These are phyloP conservation scores for Lasiodiplodia gonubiensis DNA, from an alignment of 2,329 filamentous ascomycete species.

Conservation along the genomic window DNA sequence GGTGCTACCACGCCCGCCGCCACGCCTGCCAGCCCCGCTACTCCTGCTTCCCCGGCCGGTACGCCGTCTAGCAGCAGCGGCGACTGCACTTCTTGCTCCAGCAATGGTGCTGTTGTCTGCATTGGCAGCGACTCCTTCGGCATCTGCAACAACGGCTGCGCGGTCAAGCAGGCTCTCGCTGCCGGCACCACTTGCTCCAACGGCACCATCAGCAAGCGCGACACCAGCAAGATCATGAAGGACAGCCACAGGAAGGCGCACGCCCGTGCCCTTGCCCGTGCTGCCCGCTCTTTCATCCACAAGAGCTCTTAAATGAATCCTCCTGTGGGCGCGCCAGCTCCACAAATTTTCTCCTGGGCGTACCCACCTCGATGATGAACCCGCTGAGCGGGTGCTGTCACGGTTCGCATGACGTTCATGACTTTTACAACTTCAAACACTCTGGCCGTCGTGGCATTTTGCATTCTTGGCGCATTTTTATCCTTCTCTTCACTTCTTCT, in stretches of 20 bases:
- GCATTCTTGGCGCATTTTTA: too few species aligned
- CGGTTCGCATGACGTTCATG: too few species aligned
- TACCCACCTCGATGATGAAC: too few species aligned
- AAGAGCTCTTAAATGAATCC: slow-evolving; percentile 17
- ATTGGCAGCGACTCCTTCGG: slow-evolving; percentile 51
- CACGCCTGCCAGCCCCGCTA: slow-evolving; percentile 31
- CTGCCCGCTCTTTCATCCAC: not conserved
- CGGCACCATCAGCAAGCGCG: slow-evolving; percentile 39
- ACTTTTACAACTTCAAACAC: too few species aligned
- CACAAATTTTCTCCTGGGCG: too few species aligned
- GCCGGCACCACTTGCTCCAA: slow-evolving; percentile 50
- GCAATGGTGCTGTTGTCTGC: slow-evolving; percentile 51
- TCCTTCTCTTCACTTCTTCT: too few species aligned
- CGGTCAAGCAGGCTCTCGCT: slow-evolving; percentile 48
- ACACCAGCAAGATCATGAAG: slow-evolving; percentile 13
- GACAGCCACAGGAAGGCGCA: slow-evolving; percentile 21
- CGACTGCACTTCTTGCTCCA: slow-evolving; percentile 44
- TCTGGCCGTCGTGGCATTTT: too few species aligned
- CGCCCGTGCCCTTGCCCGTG: slow-evolving; percentile 8
- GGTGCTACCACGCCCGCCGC: slow-evolving; percentile 6
- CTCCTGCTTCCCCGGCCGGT: slow-evolving; percentile 31
- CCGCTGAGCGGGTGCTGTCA: too few species aligned
- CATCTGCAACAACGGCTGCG: slow-evolving; percentile 52
- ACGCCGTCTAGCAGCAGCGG: slow-evolving; percentile 31
- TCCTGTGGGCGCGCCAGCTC: too few species aligned